A percentile compares a stretch with the other conserved stretches of the same genome.
These are phyloP conservation scores for Butyriboletus loyo DNA, from an alignment of 768 basidiomycete species.

Conservation along the genomic window DNA sequence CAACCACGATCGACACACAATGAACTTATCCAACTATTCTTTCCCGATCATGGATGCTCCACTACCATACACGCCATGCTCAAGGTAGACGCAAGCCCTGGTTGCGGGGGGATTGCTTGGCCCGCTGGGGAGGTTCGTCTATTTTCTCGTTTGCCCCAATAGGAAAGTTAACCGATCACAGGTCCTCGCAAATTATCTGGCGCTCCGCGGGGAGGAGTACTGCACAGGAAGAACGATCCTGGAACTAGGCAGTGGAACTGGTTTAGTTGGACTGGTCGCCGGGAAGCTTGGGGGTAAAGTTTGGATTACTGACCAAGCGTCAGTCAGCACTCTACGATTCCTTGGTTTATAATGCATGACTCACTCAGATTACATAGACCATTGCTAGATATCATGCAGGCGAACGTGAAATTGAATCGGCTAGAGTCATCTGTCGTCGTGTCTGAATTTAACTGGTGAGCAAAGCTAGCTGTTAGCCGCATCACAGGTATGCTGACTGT, in stretches of 20 bases:
- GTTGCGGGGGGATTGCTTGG: slow-evolving; percentile 93
- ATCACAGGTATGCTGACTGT: slow-evolving; percentile 1
- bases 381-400: slow-evolving; percentile 72
- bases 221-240: slow-evolving; percentile 59
- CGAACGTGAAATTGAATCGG: slow-evolving; percentile 68
- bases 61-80: slow-evolving; percentile 38
- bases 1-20: slow-evolving; percentile 52
- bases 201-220: slow-evolving; percentile 47
- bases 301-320: slow-evolving; percentile 91
- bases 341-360: slow-evolving; percentile 4
- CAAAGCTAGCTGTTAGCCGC: slow-evolving; percentile 9
- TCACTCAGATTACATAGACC: slow-evolving; percentile 45
- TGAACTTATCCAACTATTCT: slow-evolving; percentile 46
- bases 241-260: slow-evolving; percentile 90
- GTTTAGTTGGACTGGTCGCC: slow-evolving; percentile 85
- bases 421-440: slow-evolving; percentile 52
- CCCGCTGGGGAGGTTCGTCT: slow-evolving; percentile 79
- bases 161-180: slow-evolving; percentile 27
- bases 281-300: slow-evolving; percentile 65
- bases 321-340: slow-evolving; percentile 35
- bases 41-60: slow-evolving; percentile 16
- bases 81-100: slow-evolving; percentile 74
- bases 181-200: slow-evolving; percentile 78
- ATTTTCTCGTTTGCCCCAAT: not conserved
- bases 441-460: slow-evolving; percentile 81